Percentiles rank a stretch among this genome's conserved stretches.
Evolutionary conservation across 2,329 filamentous ascomycete genomes (phyloP).

Genomic region (Penicillium sp.): DNA sequence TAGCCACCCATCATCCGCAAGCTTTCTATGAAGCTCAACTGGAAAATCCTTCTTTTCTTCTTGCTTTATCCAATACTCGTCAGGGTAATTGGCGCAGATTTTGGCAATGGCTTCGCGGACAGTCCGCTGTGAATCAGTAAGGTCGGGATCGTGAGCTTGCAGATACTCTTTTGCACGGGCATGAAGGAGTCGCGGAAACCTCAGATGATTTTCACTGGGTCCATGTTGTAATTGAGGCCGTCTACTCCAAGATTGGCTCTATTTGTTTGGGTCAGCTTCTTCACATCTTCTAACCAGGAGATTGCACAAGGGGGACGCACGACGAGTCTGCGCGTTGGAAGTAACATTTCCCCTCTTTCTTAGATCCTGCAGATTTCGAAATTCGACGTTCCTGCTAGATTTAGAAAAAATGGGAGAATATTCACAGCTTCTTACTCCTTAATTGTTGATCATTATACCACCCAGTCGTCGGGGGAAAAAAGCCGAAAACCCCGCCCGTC

Average conservation of each 20-base stretch:
- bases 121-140: conserved; percentile 31
- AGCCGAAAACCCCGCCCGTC: not conserved
- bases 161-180: conserved; percentile 33
- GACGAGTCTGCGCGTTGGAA: not conserved
- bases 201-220: not conserved
- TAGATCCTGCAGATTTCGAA: not conserved
- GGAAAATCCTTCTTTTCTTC: conserved; percentile 50
- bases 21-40: conserved; percentile 47
- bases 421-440: not conserved
- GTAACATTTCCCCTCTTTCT: not conserved
- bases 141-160: conserved; percentile 26
- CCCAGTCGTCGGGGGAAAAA: not conserved
- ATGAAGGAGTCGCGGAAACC: conserved; percentile 12
- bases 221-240: not conserved
- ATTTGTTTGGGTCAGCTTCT: not conserved
- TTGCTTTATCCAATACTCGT: conserved; percentile 51
- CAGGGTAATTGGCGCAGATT: conserved; percentile 51
- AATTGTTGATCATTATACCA: not conserved
- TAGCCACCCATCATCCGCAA: conserved; percentile 53
- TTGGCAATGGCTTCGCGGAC: conserved; percentile 54
- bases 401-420: not conserved
- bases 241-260: not conserved
- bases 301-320: not conserved
- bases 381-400: not conserved
- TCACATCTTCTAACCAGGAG: not conserved